Evolutionary conservation across 257 asterid species (phyloP), one percentile per base, ranked within the genome.

Genomic region (Leptodermis oblonga): DNA sequence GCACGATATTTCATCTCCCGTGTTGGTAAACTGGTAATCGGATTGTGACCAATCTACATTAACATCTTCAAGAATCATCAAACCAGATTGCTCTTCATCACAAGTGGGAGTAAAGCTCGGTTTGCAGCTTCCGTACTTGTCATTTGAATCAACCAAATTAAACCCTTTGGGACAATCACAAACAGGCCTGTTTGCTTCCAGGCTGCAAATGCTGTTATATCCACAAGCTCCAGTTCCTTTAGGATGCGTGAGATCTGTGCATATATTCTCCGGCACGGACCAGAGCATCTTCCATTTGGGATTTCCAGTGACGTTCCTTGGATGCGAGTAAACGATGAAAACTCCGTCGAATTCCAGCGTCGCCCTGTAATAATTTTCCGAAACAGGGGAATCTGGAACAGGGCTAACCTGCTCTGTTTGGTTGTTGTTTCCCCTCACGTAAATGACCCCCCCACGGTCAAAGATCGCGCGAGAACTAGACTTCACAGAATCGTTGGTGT

Each of bases 181-280:
- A 26, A 41, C 45, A 9, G 95, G 92, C 36, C 74, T 75, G 26
- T 34, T 31, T 34, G 60, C 69, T 22, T 49, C 65, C 10, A 87
- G 39, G 0, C 55, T 60, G 67, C 95, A 87, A 7, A 87, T 70
- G 46, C 56, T 84, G 68, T 87, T 87, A 41, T 72, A 89, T 6
- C 95, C 96, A 39, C 95, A 89, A 36, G 84, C 89, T 31, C 95
- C 92, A 39, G 89, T 84, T 20, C 88, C 92, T 3, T 0, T 17
- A 22, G 0, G 0, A 30, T 52, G 58, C 0, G 20, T 10, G 0
- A 11, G 4, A 55, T 78, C 82, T 0, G 0, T 0, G 3, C 96
- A 89, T 30, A 86, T 84, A 41, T 89, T 75, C 0, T 64, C 67
- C 0, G 92, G 88, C 80, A 58, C 42, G 22, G 76, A 64, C 45